A percentile compares a stretch with the other conserved stretches of the same genome.
These are phyloP conservation scores for Picea sitchensis DNA, from an alignment of 75 land plant genomes.

Conservation along the genomic window DNA sequence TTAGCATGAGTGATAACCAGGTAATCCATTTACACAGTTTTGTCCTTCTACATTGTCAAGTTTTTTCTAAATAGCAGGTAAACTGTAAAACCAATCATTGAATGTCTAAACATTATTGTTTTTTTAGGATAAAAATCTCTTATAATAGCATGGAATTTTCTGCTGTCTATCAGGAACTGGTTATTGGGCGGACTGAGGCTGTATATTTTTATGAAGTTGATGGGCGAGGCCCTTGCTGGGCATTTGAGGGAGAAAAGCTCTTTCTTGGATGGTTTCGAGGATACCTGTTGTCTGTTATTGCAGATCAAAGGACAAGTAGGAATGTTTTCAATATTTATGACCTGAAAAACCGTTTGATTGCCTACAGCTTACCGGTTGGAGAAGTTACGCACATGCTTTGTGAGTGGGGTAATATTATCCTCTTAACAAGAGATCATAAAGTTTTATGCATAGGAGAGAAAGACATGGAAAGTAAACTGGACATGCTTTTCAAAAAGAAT, in stretches of 20 bases:
- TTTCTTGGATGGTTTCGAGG: slow-evolving; percentile 96
- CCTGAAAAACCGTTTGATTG: slow-evolving; percentile 85
- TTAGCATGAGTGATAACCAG: slow-evolving; percentile 89
- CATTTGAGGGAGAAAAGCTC: slow-evolving; percentile 95
- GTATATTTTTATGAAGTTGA: slow-evolving; percentile 94
- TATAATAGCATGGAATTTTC: not conserved
- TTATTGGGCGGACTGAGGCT: slow-evolving; percentile 93
- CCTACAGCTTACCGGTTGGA: slow-evolving; percentile 75
- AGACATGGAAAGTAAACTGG: slow-evolving; percentile 98
- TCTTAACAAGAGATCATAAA: slow-evolving; percentile 74
- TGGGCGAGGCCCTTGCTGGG: slow-evolving; percentile 99
- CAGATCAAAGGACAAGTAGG: slow-evolving; percentile 59
- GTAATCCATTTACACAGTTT: slow-evolving; percentile 30
- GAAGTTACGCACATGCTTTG: slow-evolving; percentile 87
- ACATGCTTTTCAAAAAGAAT: slow-evolving; percentile 94
- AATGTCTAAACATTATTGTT: not conserved
- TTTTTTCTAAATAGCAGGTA: not conserved
- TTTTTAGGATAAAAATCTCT: not conserved
- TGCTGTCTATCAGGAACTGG: slow-evolving; percentile 64
- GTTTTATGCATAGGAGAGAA: slow-evolving; percentile 79
- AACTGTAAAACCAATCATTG: not conserved
- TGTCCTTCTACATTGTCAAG: not conserved
- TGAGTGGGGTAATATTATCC: slow-evolving; percentile 91
- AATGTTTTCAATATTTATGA: slow-evolving; percentile 87
- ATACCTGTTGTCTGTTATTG: slow-evolving; percentile 76